phyloP scores from a whole-genome alignment of 2,329 filamentous ascomycete genomes.

The Metarhizium sp. region DNA sequence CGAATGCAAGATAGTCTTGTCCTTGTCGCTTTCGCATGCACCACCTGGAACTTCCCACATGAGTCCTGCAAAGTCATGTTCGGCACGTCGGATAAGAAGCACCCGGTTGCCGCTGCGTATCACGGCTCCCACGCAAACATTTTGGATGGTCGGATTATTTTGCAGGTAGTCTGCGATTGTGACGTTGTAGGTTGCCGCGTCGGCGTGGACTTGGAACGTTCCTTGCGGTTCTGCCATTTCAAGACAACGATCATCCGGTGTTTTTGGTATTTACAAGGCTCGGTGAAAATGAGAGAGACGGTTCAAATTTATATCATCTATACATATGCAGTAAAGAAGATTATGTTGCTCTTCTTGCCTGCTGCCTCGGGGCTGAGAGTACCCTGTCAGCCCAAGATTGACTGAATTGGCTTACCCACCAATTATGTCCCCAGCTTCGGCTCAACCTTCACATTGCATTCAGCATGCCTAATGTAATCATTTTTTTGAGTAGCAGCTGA shows the following conservation, averaged over 20 bases:
- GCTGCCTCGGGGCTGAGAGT: no score
- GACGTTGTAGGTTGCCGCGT: not conserved
- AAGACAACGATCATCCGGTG: constrained; percentile 3
- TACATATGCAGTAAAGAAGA: no score
- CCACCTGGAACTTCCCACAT: constrained; percentile 7
- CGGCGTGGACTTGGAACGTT: not conserved
- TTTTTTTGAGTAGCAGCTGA: no score
- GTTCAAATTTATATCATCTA: not conserved
- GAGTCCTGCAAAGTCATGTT: constrained; percentile 2
- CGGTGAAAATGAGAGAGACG: no score
- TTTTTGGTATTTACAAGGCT: no score
- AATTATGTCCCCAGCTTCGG: no score
- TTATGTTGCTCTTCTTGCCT: no score
- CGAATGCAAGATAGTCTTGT: constrained; percentile 1
- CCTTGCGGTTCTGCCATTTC: constrained; percentile 1
- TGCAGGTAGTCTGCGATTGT: not conserved
- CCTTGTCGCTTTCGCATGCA: constrained; percentile 2
- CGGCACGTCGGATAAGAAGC: constrained; percentile 5
- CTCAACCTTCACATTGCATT: no score
- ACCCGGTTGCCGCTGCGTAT: constrained; percentile 1
- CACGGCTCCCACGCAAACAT: constrained; percentile 3
- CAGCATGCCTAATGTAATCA: no score
- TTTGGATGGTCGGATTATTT: not conserved
- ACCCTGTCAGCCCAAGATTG: no score
- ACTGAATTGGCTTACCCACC: no score